Evolutionary conservation across 192 early-diverging fungal species (phyloP).

Genomic region (Entomortierella parvispora): DNA sequence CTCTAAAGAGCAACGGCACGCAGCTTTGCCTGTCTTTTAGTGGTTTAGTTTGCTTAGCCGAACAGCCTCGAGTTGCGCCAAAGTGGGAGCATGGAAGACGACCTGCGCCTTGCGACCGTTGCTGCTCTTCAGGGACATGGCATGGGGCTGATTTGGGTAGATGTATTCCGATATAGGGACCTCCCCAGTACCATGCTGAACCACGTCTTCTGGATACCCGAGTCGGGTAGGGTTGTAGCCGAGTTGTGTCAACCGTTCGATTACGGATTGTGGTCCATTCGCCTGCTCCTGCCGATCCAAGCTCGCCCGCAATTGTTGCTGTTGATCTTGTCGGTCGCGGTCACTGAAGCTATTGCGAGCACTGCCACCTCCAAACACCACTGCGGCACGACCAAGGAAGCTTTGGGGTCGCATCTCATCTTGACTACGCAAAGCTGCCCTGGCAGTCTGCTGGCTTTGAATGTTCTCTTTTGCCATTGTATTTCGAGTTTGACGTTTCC

Average conservation of each 20-base stretch:
- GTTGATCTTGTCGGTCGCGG: too few species aligned
- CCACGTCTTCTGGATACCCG: slow-evolving; percentile 30
- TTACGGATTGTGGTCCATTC: slow-evolving; percentile 1
- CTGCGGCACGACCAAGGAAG: too few species aligned
- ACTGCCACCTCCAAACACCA: too few species aligned
- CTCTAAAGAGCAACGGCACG: too few species aligned
- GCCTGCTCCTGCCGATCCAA: not conserved
- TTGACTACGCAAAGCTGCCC: not conserved
- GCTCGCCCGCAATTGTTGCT: too few species aligned
- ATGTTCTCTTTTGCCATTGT: slow-evolving; percentile 15
- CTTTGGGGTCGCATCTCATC: not conserved
- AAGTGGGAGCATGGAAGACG: not conserved
- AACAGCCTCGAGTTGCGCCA: too few species aligned
- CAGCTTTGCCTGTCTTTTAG: too few species aligned
- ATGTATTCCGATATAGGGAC: slow-evolving; percentile 16
- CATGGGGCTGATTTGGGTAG: slow-evolving; percentile 27
- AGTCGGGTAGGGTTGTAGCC: slow-evolving; percentile 8
- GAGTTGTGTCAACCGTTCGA: slow-evolving; percentile 12
- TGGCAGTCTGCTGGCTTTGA: not conserved
- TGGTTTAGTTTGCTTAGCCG: too few species aligned
- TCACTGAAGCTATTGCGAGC: too few species aligned
- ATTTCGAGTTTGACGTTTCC: slow-evolving; percentile 28
- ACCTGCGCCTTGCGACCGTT: not conserved
- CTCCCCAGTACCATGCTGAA: slow-evolving; percentile 14
- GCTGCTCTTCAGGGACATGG: not conserved